Evolutionary conservation across 306 rosid genomes (phyloP), one percentile per base, ranked within the genome.

Genomic region (Cucurbita ficifolia): DNA sequence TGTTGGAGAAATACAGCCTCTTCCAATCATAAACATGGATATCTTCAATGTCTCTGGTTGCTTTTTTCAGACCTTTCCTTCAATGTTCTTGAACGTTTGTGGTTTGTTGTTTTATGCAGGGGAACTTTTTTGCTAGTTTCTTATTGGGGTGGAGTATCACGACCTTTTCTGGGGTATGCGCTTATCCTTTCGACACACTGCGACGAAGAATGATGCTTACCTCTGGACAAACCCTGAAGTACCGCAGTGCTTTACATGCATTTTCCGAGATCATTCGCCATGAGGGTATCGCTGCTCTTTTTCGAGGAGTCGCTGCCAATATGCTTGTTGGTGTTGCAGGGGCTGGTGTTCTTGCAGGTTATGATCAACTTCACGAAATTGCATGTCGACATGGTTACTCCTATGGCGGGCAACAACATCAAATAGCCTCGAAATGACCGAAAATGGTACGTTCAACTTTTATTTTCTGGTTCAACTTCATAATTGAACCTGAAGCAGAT

Each of bases 121-220:
- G 97, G 33, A 94, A 81, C 56, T 91, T 94, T 75, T 76, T 94
- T 13, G 99, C 99, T 64, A 86, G 96, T 78, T 94, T 94, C 86
- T 79, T 89, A n/a, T 72, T 91, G 82, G 99, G 99, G 68, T 94
- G 97, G 99, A 91, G 95, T 81, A 77, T 94, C 74, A 94, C 97
- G 48, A 81, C 92, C 0, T 77, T 77, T 67, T 84, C 97, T 2
- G 99, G 97, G 76, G 79, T 94, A 64, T 94, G 96, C 76, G 97
- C 97, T 53, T 91, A 94, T 77, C 99, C 97, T 36, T 94, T 94
- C 17, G 99, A 94, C 84, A 89, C 99, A 13, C 39, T 89, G 70
- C 86, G 97, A 11, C 81, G 99, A 53, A 88, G 99, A 77, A 91
- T 94, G 99, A 94, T 91, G 97, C 82, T 94, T 55, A 94, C 97